phyloP scores from a whole-genome alignment of 2,329 filamentous ascomycete genomes.

The Tolypocladium tropicale region DNA sequence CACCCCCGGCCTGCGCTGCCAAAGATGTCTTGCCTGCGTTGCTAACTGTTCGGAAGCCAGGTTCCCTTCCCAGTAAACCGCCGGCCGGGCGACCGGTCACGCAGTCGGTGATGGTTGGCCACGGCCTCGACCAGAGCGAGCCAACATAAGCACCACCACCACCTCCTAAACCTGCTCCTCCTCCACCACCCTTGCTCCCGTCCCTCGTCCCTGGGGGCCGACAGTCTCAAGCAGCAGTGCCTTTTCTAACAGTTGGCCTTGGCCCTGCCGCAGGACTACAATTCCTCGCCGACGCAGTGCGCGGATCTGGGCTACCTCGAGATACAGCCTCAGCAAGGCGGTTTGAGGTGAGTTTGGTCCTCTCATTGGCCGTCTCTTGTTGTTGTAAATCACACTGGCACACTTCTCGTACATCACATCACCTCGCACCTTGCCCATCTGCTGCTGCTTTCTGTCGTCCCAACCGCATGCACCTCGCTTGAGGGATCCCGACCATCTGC shows the following conservation, averaged over 20 bases:
- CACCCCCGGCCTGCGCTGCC: conserved; percentile 4
- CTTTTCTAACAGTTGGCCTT: conserved; percentile 10
- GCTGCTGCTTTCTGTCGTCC: not conserved
- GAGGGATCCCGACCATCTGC: conserved; percentile 1
- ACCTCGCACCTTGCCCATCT: not conserved
- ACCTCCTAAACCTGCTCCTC: too few relatives aligned
- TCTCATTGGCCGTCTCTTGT: conserved; percentile 11
- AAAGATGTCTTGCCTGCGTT: conserved; percentile 10
- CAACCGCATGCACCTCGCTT: conserved; percentile 1
- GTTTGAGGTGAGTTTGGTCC: conserved; percentile 42
- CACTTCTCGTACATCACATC: conserved; percentile 3
- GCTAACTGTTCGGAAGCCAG: conserved; percentile 1
- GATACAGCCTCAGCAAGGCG: conserved; percentile 35
- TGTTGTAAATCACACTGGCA: conserved; percentile 4
- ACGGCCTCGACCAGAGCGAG: not conserved
- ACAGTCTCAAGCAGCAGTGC: conserved; percentile 4
- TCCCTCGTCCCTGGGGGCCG: not conserved
- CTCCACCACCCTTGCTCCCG: not conserved
- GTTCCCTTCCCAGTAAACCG: not conserved
- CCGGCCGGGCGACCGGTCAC: not conserved
- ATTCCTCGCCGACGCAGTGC: conserved; percentile 36
- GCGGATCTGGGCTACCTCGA: conserved; percentile 44
- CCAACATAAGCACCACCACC: not conserved
- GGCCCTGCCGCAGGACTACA: conserved; percentile 39
- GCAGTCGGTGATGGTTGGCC: not conserved